phyloP scores from a whole-genome alignment of 129 eudicot genomes.

The Helianthus annuus region HanXRQr2.0-SUNRISE NC_035447.2:57351545-57352044 shows the following conservation, averaged over 20 bases:
- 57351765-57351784: slow-evolving; percentile 98
- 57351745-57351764: slow-evolving; percentile 96
- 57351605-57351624: slow-evolving; percentile 39
- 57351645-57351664: slow-evolving; percentile 25
- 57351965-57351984: neutral
- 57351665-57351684: slow-evolving; percentile 33
- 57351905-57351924: slow-evolving; percentile 90
- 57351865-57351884: slow-evolving; percentile 97
- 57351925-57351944: neutral
- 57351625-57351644: slow-evolving; percentile 31
- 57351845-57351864: slow-evolving; percentile 88
- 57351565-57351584: slow-evolving; percentile 84
- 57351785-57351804: slow-evolving; percentile 96
- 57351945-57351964: neutral
- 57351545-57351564: slow-evolving; percentile 82
- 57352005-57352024: slow-evolving; percentile 27
- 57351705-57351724: slow-evolving; percentile 42
- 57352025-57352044: no score
- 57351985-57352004: neutral
- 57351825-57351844: slow-evolving; percentile 89
- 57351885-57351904: slow-evolving; percentile 98
- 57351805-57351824: slow-evolving; percentile 92
- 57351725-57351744: slow-evolving; percentile 93
- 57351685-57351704: slow-evolving; percentile 32
- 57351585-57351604: slow-evolving; percentile 78